Base-by-base conservation (phyloP, 2,329 filamentous ascomycete genomes). In the Nemania serpens region DNA sequence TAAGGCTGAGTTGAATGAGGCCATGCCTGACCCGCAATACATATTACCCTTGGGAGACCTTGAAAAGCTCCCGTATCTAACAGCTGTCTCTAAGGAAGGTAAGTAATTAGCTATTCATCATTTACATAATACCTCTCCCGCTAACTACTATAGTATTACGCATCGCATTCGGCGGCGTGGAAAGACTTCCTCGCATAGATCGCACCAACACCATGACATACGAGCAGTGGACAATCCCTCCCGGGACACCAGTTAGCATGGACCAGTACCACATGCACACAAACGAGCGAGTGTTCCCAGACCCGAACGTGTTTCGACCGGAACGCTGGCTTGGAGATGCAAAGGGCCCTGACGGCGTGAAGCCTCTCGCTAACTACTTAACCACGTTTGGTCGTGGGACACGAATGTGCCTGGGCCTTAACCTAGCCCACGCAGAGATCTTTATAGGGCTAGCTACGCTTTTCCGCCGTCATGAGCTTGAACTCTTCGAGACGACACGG, bases 361-460 rank as follows among this genome's bases (percentile, higher is more conserved):
- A 56, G 47, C 62, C 64, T 2, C 46, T 69, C 9, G 25, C 45
- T 0, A 57, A 61, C 11, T 69, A 65, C 42, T 17, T 69, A 41
- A 59, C 76, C 2, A 66, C 69, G 1, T 78, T 78, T 48, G 71
- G 74, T 1, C 71, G 64, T 1, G 75, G 76, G 0, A 69, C 72
- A 5, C 62, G 75, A 1, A 69, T 70, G 7, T 79, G 76, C 46
- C 58, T 76, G 2, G 76, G 75, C 0, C 67, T 69, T 36, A 66
- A 77, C 22, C 49, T 79, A 3, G 76, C 70, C 0, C 54, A 68
- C 6, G 49, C 74, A 5, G 71, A 78, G 60, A 57, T 76, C 5
- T 76, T 75, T 55, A 74, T 77, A 64, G 59, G 71, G 12, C 66
- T 76, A 1, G 74, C 81, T 0, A 83, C 80, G n/a, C 58, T 84